Evolutionary conservation across 2,329 filamentous ascomycete genomes (phyloP).

Genomic region (Escovopsis sp.): DNA sequence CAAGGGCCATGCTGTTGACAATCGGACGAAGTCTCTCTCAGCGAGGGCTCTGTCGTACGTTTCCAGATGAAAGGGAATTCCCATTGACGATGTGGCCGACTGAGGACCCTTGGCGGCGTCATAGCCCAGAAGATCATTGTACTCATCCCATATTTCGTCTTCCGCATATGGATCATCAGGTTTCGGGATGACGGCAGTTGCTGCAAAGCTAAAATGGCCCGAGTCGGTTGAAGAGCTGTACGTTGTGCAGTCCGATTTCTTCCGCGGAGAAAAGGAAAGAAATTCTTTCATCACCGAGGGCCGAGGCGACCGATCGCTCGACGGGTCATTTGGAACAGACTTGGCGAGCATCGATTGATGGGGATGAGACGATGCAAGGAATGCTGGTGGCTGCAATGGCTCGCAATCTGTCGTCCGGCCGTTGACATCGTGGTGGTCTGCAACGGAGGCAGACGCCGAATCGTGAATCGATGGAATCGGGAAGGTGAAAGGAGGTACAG

Average conservation of each 20-base stretch:
- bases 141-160: slow-evolving; percentile 91
- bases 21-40: slow-evolving; percentile 13
- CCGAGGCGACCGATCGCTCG: slow-evolving; percentile 17
- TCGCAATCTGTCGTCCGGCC: slow-evolving; percentile 36
- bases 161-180: slow-evolving; percentile 50
- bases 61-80: slow-evolving; percentile 41
- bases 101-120: slow-evolving; percentile 28
- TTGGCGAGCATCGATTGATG: slow-evolving; percentile 22
- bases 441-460: slow-evolving; percentile 20
- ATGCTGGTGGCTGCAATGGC: slow-evolving; percentile 25
- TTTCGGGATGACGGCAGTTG: slow-evolving; percentile 51
- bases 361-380: slow-evolving; percentile 20
- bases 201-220: slow-evolving; percentile 42
- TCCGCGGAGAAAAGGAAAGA: slow-evolving; percentile 56
- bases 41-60: slow-evolving; percentile 25
- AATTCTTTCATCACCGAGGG: slow-evolving; percentile 43
- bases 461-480: slow-evolving; percentile 62
- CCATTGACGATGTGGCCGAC: slow-evolving; percentile 41
- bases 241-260: slow-evolving; percentile 49
- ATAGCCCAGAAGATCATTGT: slow-evolving; percentile 73
- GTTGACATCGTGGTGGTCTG: slow-evolving; percentile 17
- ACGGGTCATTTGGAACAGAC: slow-evolving; percentile 16
- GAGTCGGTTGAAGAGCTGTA: slow-evolving; percentile 49
- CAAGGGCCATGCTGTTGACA: too few relatives aligned
- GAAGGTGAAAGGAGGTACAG: slow-evolving; percentile 63